Evolutionary conservation across 2,329 filamentous ascomycete genomes (phyloP).

Genomic region (Tolypocladium nubicola): DNA sequence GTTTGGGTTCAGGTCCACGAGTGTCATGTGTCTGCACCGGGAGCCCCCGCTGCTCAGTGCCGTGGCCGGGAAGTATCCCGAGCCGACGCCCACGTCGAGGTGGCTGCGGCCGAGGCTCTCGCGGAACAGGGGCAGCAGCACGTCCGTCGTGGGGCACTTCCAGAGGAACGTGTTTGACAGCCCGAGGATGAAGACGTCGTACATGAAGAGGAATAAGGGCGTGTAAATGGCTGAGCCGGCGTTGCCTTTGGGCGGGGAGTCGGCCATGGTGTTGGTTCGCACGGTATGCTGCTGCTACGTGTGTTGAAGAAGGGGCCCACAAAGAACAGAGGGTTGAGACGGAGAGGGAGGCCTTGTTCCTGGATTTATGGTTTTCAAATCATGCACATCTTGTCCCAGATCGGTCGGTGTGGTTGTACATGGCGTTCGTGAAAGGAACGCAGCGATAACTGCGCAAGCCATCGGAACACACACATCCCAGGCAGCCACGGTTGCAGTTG

Average conservation of each 20-base stretch:
- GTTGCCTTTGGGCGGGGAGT: not conserved
- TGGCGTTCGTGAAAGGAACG: no score
- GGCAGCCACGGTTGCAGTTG: no score
- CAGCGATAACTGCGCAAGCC: no score
- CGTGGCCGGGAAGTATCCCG: constrained; percentile 24
- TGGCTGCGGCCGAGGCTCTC: constrained; percentile 22
- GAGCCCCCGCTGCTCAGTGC: constrained; percentile 7
- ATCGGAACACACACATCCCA: no score
- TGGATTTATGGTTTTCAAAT: no score
- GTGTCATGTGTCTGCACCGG: constrained; percentile 16
- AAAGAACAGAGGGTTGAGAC: no score
- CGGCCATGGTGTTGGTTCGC: not conserved
- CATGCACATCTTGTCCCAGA: no score
- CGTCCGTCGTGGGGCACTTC: constrained; percentile 17
- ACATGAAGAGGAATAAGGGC: constrained; percentile 20
- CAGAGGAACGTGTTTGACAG: constrained; percentile 27
- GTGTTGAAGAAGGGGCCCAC: not conserved
- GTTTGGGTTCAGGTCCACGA: constrained; percentile 24
- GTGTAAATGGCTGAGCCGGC: constrained; percentile 3
- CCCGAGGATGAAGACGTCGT: constrained; percentile 28
- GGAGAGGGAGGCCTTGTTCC: no score
- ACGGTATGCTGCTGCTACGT: not conserved
- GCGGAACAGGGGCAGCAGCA: constrained; percentile 20
- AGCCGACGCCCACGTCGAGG: constrained; percentile 29
- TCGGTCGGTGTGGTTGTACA: no score